Evolutionary conservation across 805 yeast genomes (phyloP), one percentile per base, ranked within the genome.

Genomic region (Cyberlindnera galapagoensis): DNA sequence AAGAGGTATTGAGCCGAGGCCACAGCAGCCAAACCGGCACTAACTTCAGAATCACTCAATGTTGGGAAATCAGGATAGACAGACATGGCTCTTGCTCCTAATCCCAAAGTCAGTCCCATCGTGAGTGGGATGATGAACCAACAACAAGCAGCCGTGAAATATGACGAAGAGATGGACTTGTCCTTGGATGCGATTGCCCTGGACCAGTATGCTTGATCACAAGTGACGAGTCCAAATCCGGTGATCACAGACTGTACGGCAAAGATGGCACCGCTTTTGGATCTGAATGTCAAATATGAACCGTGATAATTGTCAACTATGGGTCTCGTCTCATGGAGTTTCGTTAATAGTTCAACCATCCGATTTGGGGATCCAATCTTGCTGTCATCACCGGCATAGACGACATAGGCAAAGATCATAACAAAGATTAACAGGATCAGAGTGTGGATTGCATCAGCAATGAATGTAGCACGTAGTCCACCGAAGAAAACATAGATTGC

Each of bases 381-480:
- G 21, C 33, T 18, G 7, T 23, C 21, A 28, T 39, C 43, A 30
- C 43, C 43, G 9, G 35, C 31, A 13, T 39, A 39, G 14, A 36
- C 37, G 3, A 14, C 16, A 12, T 33, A 66, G 5, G 49, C 47
- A 13, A 63, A 49, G 6, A 58, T 46, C 30, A 66, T 40, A 28
- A 68, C 46, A 31, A 68, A 57, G 18, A 60, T 52, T 37, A 62
- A 56, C 26, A 69, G 52, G 33, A 69, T 60, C 28, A 67, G 63
- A 2, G 73, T 67, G 47, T 69, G 75, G 12, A 62, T 57, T 47
- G 69, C 71, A 47, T 71, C 76, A 10, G 76, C 63, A 24, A 71
- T 54, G 39, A 71, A 69, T 3, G 76, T 71, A 9, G 74, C 70
- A 40, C 68, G 64, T 19, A 71, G 49, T 7, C 76, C 77, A 31